phyloP scores from a whole-genome alignment of 2,329 filamentous ascomycete genomes.

The Herpotrichia juniperi region DNA sequence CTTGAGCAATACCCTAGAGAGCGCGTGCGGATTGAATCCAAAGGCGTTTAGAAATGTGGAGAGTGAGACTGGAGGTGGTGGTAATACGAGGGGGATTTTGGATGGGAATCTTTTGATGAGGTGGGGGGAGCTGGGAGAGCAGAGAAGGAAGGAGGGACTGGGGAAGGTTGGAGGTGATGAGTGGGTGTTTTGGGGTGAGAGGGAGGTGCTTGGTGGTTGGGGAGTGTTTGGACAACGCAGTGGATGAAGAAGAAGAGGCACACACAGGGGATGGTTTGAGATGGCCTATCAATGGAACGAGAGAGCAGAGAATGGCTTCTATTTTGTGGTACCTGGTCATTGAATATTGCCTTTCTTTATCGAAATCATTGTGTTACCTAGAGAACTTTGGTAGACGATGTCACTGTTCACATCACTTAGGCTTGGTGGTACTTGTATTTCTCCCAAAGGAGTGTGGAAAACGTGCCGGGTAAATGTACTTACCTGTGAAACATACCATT shows the following conservation, averaged over 20 bases:
- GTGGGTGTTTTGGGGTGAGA: conserved; percentile 72
- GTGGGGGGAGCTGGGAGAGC: conserved; percentile 77
- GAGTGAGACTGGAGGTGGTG: conserved; percentile 45
- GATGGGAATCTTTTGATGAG: conserved; percentile 78
- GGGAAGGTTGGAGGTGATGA: conserved; percentile 72
- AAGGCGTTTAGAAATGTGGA: conserved; percentile 72
- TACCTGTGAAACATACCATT: too few relatives aligned
- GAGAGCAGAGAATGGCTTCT: too few relatives aligned
- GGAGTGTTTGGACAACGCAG: conserved; percentile 56
- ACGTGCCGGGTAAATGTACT: too few relatives aligned
- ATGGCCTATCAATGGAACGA: background rate
- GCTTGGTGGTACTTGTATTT: too few relatives aligned
- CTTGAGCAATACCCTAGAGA: conserved; percentile 75
- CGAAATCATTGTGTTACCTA: too few relatives aligned
- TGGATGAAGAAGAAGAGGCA: background rate
- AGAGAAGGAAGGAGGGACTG: conserved; percentile 74
- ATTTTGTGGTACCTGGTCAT: too few relatives aligned
- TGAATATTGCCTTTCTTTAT: too few relatives aligned
- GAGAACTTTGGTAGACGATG: too few relatives aligned
- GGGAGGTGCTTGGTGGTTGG: conserved; percentile 69
- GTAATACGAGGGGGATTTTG: conserved; percentile 68
- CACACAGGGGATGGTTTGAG: too few relatives aligned
- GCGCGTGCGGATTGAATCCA: conserved; percentile 81
- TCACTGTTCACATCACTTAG: too few relatives aligned
- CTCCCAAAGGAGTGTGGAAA: too few relatives aligned